phyloP scores from a whole-genome alignment of 768 basidiomycete genomes.

The Termitomyces sp. region DNA sequence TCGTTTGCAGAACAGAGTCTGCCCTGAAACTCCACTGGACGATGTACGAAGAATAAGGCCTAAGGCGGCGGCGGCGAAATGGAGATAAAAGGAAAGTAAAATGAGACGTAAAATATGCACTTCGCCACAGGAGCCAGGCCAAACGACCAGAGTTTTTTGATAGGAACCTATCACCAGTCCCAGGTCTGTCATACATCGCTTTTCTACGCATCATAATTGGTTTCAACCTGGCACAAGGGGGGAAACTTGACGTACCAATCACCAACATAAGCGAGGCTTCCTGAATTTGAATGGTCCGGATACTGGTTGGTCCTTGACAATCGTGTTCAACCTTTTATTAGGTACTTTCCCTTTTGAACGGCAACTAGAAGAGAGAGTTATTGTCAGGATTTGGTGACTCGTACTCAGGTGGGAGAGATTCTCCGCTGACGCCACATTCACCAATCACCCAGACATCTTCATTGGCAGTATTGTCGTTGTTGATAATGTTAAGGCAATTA shows the following conservation, averaged over 20 bases:
- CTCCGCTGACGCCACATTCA: conserved; percentile 57
- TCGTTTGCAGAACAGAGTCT: too few species aligned
- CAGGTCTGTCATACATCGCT: conserved; percentile 69
- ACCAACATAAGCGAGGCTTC: conserved; percentile 77
- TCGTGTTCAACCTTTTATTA: conserved; percentile 60
- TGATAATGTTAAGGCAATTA: conserved; percentile 55
- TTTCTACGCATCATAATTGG: conserved; percentile 39
- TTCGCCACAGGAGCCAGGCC: conserved; percentile 78
- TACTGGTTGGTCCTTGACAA: conserved; percentile 43
- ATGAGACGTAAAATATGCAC: conserved; percentile 82
- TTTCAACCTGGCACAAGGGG: neutral
- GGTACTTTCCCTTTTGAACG: conserved; percentile 67
- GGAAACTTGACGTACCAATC: conserved; percentile 43
- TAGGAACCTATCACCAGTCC: conserved; percentile 41
- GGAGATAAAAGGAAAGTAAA: too few species aligned
- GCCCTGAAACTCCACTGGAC: too few species aligned
- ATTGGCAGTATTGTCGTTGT: conserved; percentile 45
- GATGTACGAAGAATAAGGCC: too few species aligned
- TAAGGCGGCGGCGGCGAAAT: too few species aligned
- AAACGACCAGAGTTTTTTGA: conserved; percentile 58
- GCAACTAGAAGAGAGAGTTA: conserved; percentile 43
- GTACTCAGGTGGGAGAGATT: conserved; percentile 43
- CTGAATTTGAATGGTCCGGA: conserved; percentile 63
- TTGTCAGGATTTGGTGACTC: conserved; percentile 8
- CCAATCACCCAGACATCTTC: conserved; percentile 79